phyloP scores from a whole-genome alignment of 2,329 filamentous ascomycete genomes.

The Neopestalotiopsis sp. region DNA sequence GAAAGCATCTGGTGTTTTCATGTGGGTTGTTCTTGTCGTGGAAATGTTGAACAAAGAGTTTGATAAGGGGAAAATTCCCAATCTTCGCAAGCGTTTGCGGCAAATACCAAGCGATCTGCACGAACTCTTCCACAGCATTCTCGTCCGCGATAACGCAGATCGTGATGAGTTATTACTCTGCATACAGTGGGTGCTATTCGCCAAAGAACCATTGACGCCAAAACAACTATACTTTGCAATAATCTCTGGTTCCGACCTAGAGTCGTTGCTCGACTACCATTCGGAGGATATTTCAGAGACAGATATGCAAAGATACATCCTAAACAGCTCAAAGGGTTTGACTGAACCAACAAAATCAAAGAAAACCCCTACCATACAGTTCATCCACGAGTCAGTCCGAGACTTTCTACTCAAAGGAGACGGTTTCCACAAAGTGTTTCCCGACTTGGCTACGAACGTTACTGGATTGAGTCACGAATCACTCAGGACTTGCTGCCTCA shows the following conservation, averaged over 20 bases:
- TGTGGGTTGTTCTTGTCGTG: conserved; percentile 52
- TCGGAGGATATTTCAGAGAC: conserved; percentile 24
- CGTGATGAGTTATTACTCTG: conserved; percentile 38
- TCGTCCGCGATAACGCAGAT: conserved; percentile 41
- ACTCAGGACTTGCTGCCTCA: conserved; percentile 43
- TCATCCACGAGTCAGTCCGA: conserved; percentile 58
- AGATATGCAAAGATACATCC: conserved; percentile 40
- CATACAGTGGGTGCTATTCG: conserved; percentile 47
- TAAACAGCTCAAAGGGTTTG: conserved; percentile 55
- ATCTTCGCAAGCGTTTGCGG: conserved; percentile 38
- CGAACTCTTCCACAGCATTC: conserved; percentile 47
- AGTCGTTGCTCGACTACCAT: conserved; percentile 31
- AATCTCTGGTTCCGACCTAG: conserved; percentile 28
- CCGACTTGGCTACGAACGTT: conserved; percentile 38
- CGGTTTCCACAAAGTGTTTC: conserved; percentile 37
- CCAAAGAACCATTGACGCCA: conserved; percentile 39
- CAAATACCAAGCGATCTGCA: conserved; percentile 45
- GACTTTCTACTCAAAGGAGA: conserved; percentile 50
- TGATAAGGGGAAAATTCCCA: conserved; percentile 36
- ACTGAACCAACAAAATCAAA: conserved; percentile 45
- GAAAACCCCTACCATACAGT: conserved; percentile 46
- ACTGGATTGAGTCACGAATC: conserved; percentile 44
- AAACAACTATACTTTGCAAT: conserved; percentile 46
- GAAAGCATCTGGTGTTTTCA: conserved; percentile 48
- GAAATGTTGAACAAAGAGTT: conserved; percentile 48